These are phyloP conservation scores for Backusella westeae DNA, from an alignment of 192 early-diverging fungal genomes.

Conservation along the genomic window DNA sequence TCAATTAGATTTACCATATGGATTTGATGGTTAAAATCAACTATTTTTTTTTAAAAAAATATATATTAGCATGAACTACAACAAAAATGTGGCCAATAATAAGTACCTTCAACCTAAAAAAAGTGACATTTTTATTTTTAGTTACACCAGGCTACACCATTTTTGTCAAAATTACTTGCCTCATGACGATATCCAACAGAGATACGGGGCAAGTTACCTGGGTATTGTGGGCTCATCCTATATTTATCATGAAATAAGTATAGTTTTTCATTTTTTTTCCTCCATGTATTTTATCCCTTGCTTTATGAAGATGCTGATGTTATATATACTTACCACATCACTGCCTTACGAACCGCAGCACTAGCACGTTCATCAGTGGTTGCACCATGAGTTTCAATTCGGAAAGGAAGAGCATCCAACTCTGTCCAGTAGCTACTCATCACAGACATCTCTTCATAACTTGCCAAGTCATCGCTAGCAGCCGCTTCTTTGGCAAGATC, in stretches of 20 bases:
- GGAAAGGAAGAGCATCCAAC: constrained; percentile 71
- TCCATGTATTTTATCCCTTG: not conserved
- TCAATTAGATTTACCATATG: constrained; percentile 62
- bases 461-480: constrained; percentile 36
- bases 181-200: constrained; percentile 63
- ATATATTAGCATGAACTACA: not conserved
- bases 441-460: constrained; percentile 37
- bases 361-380: constrained; percentile 68
- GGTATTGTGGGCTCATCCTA: constrained; percentile 64
- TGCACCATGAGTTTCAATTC: constrained; percentile 60
- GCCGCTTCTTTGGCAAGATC: constrained; percentile 36
- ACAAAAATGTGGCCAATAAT: not conserved
- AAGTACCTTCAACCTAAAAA: constrained; percentile 37
- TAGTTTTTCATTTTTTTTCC: not conserved
- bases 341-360: constrained; percentile 70
- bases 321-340: constrained; percentile 44
- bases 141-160: not conserved
- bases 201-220: constrained; percentile 74
- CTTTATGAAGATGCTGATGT: not conserved
- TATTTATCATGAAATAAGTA: not conserved
- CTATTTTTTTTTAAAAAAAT: constrained; percentile 21
- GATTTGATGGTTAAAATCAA: constrained; percentile 74
- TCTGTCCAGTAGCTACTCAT: constrained; percentile 68
- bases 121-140: not conserved
- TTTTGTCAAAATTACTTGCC: constrained; percentile 22